phyloP scores from a whole-genome alignment of 805 yeast genomes.

The Myxozyma nipponensis region DNA sequence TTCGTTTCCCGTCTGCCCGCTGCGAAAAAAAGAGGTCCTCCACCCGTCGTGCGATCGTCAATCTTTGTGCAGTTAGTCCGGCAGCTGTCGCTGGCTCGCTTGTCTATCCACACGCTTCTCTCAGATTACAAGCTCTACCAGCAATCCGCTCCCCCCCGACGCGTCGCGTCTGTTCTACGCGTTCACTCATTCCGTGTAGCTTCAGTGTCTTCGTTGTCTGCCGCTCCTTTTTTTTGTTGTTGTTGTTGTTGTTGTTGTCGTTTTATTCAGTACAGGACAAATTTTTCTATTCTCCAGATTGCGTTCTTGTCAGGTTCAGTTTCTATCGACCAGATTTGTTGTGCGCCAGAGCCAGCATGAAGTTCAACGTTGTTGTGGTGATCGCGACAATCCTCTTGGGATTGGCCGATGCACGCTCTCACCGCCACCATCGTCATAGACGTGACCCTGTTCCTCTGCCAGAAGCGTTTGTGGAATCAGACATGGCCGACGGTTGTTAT shows the following conservation, averaged over 20 bases:
- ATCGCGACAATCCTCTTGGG: not conserved
- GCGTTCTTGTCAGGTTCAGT: too few relatives aligned
- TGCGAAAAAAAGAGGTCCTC: too few relatives aligned
- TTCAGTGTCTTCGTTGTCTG: not conserved
- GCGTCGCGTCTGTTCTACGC: slow-evolving; percentile 1
- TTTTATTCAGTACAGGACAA: not conserved
- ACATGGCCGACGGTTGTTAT: slow-evolving; percentile 3
- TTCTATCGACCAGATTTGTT: not conserved
- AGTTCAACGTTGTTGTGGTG: not conserved
- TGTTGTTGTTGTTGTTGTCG: not conserved
- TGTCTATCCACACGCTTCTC: too few relatives aligned
- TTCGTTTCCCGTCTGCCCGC: too few relatives aligned
- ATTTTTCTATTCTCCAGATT: not conserved
- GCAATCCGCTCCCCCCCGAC: not conserved
- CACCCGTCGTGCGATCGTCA: too few relatives aligned
- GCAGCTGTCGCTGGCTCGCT: too few relatives aligned
- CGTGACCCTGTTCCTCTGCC: not conserved
- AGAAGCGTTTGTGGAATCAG: not conserved
- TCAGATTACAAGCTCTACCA: too few relatives aligned
- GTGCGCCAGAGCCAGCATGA: not conserved
- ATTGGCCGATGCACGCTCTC: not conserved
- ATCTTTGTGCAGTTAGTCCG: too few relatives aligned
- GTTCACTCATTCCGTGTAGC: slow-evolving; percentile 1
- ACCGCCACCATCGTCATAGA: not conserved
- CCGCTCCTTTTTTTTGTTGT: not conserved